Percentiles rank a stretch among this genome's conserved stretches.
These are phyloP conservation scores for Syzygium oleosum DNA, from an alignment of 345 rosid species.

Conservation along the genomic window DNA sequence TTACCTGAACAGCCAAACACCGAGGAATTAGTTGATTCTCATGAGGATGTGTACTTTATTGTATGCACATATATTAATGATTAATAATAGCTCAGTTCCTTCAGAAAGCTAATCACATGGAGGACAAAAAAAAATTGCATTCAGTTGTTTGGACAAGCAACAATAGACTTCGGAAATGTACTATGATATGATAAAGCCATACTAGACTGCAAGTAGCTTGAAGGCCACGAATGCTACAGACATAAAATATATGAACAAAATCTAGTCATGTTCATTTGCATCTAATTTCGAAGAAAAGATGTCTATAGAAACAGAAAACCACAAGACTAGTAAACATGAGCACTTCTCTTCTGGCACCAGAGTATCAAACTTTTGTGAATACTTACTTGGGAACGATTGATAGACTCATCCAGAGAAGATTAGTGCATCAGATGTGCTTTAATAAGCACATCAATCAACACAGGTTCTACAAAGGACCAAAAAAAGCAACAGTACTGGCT, in stretches of 20 bases:
- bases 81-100: not conserved
- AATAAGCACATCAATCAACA: not conserved
- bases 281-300: not conserved
- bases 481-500: not conserved
- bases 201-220: not conserved
- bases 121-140: not conserved
- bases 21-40: not conserved
- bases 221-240: not conserved
- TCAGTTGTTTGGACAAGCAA: not conserved
- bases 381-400: not conserved
- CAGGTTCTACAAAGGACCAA: not conserved
- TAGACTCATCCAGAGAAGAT: not conserved
- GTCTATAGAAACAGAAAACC: not conserved
- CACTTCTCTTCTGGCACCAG: not conserved
- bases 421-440: not conserved
- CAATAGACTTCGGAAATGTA: not conserved
- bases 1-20: constrained; percentile 35
- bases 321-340: not conserved
- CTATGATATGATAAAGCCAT: not conserved
- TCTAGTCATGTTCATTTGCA: not conserved
- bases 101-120: not conserved
- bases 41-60: not conserved
- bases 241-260: not conserved
- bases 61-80: not conserved
- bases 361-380: not conserved